Conservation (phyloP, 1,284 basidiomycete species). For the Amylostereum chailletii region DNA sequence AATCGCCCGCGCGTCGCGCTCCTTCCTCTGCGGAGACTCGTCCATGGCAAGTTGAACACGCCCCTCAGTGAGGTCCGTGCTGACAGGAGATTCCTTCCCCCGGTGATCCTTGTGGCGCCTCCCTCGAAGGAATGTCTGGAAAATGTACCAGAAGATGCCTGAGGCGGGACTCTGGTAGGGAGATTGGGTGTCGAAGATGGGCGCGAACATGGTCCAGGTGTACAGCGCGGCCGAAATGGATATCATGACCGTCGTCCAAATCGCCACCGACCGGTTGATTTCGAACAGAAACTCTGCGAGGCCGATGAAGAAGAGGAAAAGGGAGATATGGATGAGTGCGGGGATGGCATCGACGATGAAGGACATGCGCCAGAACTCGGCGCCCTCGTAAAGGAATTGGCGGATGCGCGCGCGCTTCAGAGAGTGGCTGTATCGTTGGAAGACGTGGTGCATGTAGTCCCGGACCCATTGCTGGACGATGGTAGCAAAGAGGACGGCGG, state of each 20-base stretch:
- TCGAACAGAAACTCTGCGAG: slow-evolving; percentile 3
- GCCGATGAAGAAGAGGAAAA: slow-evolving; percentile 10
- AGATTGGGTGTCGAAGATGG: slow-evolving; percentile 5
- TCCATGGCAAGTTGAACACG: slow-evolving; percentile 10
- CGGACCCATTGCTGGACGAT: background rate
- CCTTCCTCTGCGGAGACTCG: slow-evolving; percentile 1
- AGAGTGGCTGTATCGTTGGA: slow-evolving; percentile 8
- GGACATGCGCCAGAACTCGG: slow-evolving; percentile 5
- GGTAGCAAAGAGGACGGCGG: slow-evolving; percentile 6
- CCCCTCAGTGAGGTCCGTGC: slow-evolving; percentile 8
- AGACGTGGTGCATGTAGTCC: slow-evolving; percentile 7
- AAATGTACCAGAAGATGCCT: slow-evolving; percentile 9
- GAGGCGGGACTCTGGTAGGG: slow-evolving; percentile 9
- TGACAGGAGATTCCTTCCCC: slow-evolving; percentile 1
- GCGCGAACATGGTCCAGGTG: slow-evolving; percentile 5
- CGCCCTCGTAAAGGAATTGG: slow-evolving; percentile 7
- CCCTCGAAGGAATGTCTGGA: background rate
- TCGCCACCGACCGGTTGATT: slow-evolving; percentile 1
- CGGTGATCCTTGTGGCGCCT: background rate
- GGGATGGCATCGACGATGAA: slow-evolving; percentile 8
- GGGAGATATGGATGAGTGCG: slow-evolving; percentile 8
- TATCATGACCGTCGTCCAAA: slow-evolving; percentile 1
- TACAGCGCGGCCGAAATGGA: background rate
- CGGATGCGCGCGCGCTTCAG: slow-evolving; percentile 7
- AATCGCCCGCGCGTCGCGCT: slow-evolving; percentile 8